Evolutionary conservation across 495 filamentous ascomycete species (phyloP), one percentile per base, ranked within the genome.

Genomic region (Daldinia bambusicola): DNA sequence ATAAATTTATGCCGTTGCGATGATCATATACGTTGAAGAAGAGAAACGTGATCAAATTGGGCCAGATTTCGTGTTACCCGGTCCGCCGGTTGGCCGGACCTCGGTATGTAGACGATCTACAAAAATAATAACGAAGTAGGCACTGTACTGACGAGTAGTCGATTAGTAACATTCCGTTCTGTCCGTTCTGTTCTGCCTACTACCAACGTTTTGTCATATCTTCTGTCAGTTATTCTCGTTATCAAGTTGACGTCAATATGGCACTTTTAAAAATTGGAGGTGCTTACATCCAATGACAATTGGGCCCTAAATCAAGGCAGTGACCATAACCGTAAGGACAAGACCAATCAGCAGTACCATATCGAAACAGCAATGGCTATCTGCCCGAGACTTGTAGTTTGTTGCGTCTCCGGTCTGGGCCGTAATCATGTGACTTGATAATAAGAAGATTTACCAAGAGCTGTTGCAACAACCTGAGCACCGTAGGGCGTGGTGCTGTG

Each of bases 361-460:
- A 48, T 38, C 31, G 41, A 65, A 60, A 55, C 26, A 32, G 16
- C 26, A 41, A 59, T 20, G 16, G 37, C 12, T 37, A 30, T 61
- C 34, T 66, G 61, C 41, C 53, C 50, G 34, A 69, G 55, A 65
- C 36, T 66, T 66, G 56, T 34, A 48, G 64, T 53, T 53, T 37
- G 61, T 61, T 38, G 61, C 61, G 34, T 62, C n/a, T n/a, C n/a
- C n/a, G n/a, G n/a, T n/a, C 52, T 66, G 8, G 52, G 56, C 26
- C 12, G 55, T 40, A 51, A 55, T 73, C 70, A 73, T 69, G 70
- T 73, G 70, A 73, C 62, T 53, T 50, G 55, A 52, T 60, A 43
- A 30, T 52, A 40, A 63, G 37, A 58, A 37, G 20, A 40, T 9
- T 56, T 18, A n/a, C 43, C 22, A 31, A 30, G 22, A 45, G 43